These are phyloP conservation scores for Puya raimondii DNA, from an alignment of 176 grass and related monocot genomes.

Conservation along the genomic window DNA sequence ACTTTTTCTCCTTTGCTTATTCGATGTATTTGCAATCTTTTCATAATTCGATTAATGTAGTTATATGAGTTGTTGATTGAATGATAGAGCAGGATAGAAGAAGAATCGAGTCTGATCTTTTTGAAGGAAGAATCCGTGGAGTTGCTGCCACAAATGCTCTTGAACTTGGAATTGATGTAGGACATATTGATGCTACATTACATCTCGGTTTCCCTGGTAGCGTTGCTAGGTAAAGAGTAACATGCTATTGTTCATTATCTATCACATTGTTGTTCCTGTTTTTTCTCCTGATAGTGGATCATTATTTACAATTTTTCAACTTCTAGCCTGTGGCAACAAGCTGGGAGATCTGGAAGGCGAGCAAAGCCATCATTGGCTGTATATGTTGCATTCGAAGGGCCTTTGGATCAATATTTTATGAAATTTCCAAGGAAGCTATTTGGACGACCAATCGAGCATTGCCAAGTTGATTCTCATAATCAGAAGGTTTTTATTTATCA, in stretches of 20 bases:
- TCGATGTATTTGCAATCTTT: not conserved
- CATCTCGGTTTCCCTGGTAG: conserved; percentile 98
- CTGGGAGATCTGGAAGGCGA: conserved; percentile 89
- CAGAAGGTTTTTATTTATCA: conserved; percentile 37
- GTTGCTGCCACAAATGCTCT: conserved; percentile 95
- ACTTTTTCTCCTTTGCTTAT: not conserved
- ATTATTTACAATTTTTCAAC: conserved; percentile 7
- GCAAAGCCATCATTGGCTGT: conserved; percentile 75
- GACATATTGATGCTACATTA: conserved; percentile 91
- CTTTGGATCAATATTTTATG: conserved; percentile 98
- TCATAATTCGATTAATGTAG: not conserved
- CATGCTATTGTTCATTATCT: not conserved
- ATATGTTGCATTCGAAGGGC: conserved; percentile 85
- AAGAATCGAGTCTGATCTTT: conserved; percentile 83
- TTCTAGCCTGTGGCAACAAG: conserved; percentile 94
- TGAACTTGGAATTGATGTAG: conserved; percentile 92
- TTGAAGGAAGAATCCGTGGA: conserved; percentile 64
- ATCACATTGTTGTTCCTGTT: not conserved
- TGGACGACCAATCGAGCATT: conserved; percentile 74
- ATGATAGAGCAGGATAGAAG: conserved; percentile 68
- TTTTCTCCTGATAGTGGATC: not conserved
- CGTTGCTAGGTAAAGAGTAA: conserved; percentile 61
- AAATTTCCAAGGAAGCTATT: conserved; percentile 85
- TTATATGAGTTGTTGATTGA: not conserved
- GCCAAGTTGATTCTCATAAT: conserved; percentile 83